Evolutionary conservation across 2,329 filamentous ascomycete species (phyloP), one percentile per base, ranked within the genome.

Genomic region (Parastagonospora nodorum): DNA sequence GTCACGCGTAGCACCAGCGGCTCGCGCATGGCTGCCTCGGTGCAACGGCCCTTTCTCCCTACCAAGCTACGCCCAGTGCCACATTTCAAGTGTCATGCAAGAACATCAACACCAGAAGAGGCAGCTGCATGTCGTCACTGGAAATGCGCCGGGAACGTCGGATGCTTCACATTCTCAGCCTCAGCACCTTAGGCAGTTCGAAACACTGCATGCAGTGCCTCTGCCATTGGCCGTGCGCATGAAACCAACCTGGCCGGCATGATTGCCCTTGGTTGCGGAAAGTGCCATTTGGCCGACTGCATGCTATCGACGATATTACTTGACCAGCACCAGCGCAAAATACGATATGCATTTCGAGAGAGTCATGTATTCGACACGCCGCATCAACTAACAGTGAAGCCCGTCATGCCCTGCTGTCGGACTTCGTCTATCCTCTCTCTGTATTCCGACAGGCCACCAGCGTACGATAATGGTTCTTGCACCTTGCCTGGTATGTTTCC

Each of bases 61-160:
- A 12, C 41, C 12, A 33, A 32, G 33, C 24, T 27, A 12, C 38
- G 46, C 48, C 48, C 41, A 53, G 61, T 64, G 67, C 58, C 61
- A 58, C 64, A 57, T 55, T 62, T 54, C 57, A 50, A 53, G 64
- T 68, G 61, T 58, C 61, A 67, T 50, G 55, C 55, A 40, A 47
- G 53, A 57, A 58, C 43, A 56, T 56, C 55, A 36, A 38, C 14
- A 32, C 49, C 48, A 39, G 5, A 32, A 55, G 45, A 35, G 32
- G 35, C 50, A 42, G 19, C 35, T 35, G 28, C 29, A 49, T 49
- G 33, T 45, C 46, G 51, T 57, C 51, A 53, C 42, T 35, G 37
- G 29, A 24, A 31, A 28, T 35, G 39, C 43, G 39, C 19, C 48
- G 37, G 55, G 37, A 48, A 53, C 54, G 35, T 51, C 50, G 51